These are phyloP conservation scores for Pseudogymnoascus sp. DNA, from an alignment of 2,329 filamentous ascomycete genomes.

Conservation along the genomic window DNA sequence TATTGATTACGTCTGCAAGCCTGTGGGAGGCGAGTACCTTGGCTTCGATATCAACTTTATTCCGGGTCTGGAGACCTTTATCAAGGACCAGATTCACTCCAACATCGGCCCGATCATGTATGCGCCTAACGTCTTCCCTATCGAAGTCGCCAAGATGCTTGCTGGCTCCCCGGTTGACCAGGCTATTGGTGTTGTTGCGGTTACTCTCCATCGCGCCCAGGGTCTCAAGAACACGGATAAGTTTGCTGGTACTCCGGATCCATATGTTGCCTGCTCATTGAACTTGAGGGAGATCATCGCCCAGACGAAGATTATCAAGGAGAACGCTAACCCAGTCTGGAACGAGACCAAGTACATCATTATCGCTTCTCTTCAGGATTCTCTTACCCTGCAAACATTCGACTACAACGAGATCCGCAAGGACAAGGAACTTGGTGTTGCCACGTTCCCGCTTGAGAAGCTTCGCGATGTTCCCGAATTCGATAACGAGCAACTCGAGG, in stretches of 20 bases:
- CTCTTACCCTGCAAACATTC: conserved; percentile 73
- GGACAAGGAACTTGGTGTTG: conserved; percentile 86
- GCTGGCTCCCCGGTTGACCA: conserved; percentile 90
- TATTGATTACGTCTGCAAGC: conserved; percentile 97
- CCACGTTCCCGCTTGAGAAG: conserved; percentile 76
- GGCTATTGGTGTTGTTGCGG: conserved; percentile 84
- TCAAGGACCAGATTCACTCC: conserved; percentile 90
- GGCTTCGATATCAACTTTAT: conserved; percentile 99
- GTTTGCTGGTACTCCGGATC: conserved; percentile 84
- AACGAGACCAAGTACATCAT: conserved; percentile 96
- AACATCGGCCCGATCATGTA: conserved; percentile 98
- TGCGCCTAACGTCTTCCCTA: conserved; percentile 91
- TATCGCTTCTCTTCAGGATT: conserved; percentile 80
- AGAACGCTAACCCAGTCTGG: conserved; percentile 83
- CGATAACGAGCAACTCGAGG: conserved; percentile 77
- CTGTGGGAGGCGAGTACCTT: conserved; percentile 86
- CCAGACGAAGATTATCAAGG: conserved; percentile 78
- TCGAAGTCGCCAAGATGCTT: conserved; percentile 97
- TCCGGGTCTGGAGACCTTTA: conserved; percentile 85
- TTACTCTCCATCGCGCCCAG: conserved; percentile 84
- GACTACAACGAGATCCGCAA: conserved; percentile 96
- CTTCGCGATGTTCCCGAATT: conserved; percentile 68
- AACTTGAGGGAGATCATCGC: conserved; percentile 76
- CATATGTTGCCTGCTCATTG: conserved; percentile 76
- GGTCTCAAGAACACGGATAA: conserved; percentile 93